Percentiles rank a stretch among this genome's conserved stretches.
phyloP scores from a whole-genome alignment of 1,284 basidiomycete genomes.

The Cryptococcus hybrid region DNA sequence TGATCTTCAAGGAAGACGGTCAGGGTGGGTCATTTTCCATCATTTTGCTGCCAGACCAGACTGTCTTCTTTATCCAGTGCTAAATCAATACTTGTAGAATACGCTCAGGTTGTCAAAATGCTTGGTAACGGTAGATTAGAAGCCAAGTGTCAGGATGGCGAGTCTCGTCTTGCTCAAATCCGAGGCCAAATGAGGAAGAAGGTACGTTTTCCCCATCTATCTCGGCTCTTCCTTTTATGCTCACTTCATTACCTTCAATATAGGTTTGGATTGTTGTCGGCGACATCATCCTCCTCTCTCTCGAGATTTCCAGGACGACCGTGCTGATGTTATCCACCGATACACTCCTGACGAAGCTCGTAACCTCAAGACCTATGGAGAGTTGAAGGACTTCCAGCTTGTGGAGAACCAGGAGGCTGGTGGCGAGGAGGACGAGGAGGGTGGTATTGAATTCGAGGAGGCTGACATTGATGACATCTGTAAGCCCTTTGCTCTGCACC shows the following conservation, averaged over 20 bases:
- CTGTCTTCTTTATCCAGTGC: not conserved
- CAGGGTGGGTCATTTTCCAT: conserved; percentile 59
- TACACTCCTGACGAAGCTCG: conserved; percentile 87
- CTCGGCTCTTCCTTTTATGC: not conserved
- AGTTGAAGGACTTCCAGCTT: conserved; percentile 97
- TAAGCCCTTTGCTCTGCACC: conserved; percentile 8
- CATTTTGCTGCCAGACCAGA: not conserved
- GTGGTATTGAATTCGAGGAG: conserved; percentile 79
- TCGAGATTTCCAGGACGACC: conserved; percentile 99
- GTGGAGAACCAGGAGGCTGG: conserved; percentile 89
- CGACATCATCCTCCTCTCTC: conserved; percentile 93
- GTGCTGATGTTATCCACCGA: conserved; percentile 99
- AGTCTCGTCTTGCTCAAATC: conserved; percentile 97
- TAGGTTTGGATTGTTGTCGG: conserved; percentile 99
- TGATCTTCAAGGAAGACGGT: conserved; percentile 98
- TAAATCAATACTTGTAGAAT: conserved; percentile 59
- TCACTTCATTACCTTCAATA: not conserved
- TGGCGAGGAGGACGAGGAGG: conserved; percentile 61
- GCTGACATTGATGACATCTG: conserved; percentile 60
- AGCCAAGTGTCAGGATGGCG: conserved; percentile 97
- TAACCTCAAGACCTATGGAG: conserved; percentile 92
- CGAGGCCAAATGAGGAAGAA: conserved; percentile 99
- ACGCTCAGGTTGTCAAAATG: conserved; percentile 99
- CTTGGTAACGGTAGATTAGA: conserved; percentile 96
- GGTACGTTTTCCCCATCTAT: conserved; percentile 56